phyloP scores from a whole-genome alignment of 2,329 filamentous ascomycete species.

The Talaromyces sp. region DNA sequence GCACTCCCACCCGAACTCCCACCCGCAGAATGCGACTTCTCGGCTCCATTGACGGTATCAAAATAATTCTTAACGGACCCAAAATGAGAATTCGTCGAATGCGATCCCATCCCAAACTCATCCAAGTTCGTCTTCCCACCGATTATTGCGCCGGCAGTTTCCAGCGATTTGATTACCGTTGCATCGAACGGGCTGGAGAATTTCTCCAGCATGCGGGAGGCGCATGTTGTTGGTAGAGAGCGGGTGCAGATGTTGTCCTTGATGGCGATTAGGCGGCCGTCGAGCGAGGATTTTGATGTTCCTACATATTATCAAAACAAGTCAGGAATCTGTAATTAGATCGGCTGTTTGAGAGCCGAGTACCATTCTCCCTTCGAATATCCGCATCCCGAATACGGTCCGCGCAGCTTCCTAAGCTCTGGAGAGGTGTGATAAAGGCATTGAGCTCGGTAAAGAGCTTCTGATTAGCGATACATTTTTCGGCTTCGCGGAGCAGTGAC shows the following conservation, averaged over 20 bases:
- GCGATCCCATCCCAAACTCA: constrained; percentile 93
- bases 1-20: constrained; percentile 95
- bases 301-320: constrained; percentile 29
- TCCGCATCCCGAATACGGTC: constrained; percentile 41
- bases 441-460: constrained; percentile 37
- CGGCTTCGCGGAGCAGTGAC: constrained; percentile 47
- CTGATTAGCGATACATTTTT: constrained; percentile 45
- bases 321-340: background rate
- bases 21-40: constrained; percentile 64
- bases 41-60: constrained; percentile 41
- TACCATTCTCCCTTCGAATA: constrained; percentile 37
- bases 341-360: background rate
- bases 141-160: constrained; percentile 60
- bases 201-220: constrained; percentile 68
- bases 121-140: constrained; percentile 89
- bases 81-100: constrained; percentile 67
- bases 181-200: constrained; percentile 78
- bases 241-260: constrained; percentile 76
- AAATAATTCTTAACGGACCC: constrained; percentile 56
- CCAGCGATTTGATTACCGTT: constrained; percentile 71
- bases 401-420: constrained; percentile 34
- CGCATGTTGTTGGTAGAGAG: constrained; percentile 74
- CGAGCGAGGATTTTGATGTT: constrained; percentile 37
- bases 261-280: constrained; percentile 58
- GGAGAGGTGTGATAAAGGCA: constrained; percentile 43